Percentiles rank a stretch among this genome's conserved stretches.
Evolutionary conservation across 2,329 filamentous ascomycete genomes (phyloP).

Genomic region (Hymenoscyphus scutula): DNA sequence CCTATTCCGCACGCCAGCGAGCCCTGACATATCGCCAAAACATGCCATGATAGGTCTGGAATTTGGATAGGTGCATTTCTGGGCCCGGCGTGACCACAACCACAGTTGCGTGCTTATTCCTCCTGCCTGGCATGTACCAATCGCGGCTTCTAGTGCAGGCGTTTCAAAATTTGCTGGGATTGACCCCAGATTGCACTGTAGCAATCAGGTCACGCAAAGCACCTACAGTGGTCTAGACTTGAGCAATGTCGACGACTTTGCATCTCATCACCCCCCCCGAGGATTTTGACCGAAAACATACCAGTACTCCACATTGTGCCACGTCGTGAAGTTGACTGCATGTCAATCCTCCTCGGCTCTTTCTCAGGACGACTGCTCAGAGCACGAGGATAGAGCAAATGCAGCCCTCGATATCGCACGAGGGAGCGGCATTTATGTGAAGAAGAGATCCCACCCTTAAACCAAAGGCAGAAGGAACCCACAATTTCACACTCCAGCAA

Average conservation of each 20-base stretch:
- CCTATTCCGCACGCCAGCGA: not conserved
- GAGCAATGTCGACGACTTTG: not conserved
- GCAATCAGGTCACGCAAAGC: constrained; percentile 3
- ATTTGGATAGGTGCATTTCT: not conserved
- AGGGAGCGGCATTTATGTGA: too few relatives aligned
- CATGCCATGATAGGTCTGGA: not conserved
- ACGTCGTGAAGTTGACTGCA: not conserved
- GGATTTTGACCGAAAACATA: not conserved
- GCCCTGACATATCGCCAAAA: not conserved
- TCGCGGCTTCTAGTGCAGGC: not conserved
- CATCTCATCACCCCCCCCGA: not conserved
- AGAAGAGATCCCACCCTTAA: too few relatives aligned
- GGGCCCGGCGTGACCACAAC: not conserved
- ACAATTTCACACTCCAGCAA: too few relatives aligned
- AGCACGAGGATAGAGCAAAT: not conserved
- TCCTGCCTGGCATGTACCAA: too few relatives aligned
- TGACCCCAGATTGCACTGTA: not conserved
- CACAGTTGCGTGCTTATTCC: not conserved
- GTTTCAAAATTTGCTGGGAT: not conserved
- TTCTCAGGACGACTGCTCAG: not conserved
- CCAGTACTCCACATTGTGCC: not conserved
- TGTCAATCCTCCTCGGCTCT: not conserved
- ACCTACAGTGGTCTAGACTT: constrained; percentile 3
- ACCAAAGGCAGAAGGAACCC: too few relatives aligned
- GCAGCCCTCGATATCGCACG: not conserved